phyloP scores from a whole-genome alignment of 202 grass and related monocot genomes.

The Panicum hallii region DNA sequence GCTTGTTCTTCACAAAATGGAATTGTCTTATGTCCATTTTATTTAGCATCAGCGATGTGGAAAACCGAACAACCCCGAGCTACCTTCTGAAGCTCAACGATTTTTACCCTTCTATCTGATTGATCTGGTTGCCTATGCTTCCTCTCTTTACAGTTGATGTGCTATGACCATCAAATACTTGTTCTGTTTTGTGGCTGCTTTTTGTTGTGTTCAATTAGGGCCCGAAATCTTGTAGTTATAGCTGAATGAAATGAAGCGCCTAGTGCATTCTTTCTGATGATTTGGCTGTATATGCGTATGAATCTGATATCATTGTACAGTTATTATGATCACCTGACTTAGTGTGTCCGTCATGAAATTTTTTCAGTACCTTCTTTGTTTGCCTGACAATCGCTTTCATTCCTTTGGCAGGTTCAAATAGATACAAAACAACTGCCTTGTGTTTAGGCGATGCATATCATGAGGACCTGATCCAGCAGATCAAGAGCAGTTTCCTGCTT shows the following conservation, averaged over 20 bases:
- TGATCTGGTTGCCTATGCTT: background rate
- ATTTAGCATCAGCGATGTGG: background rate
- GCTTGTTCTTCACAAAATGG: background rate
- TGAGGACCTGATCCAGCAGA: conserved; percentile 2
- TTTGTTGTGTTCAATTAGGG: background rate
- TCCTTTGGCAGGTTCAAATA: conserved; percentile 39
- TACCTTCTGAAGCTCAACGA: background rate
- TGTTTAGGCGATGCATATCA: background rate
- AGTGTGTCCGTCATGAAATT: background rate
- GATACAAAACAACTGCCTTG: background rate
- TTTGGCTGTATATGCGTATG: background rate
- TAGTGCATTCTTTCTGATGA: background rate
- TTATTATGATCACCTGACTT: background rate
- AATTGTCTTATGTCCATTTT: background rate
- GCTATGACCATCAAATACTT: background rate
- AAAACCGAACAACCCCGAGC: background rate
- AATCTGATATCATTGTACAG: background rate
- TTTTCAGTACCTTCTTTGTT: background rate
- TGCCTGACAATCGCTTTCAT: background rate
- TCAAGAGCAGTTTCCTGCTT: background rate
- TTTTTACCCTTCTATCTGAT: background rate
- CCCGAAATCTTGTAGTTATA: background rate
- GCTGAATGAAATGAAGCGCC: background rate
- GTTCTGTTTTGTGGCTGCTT: background rate
- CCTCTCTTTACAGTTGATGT: no score